phyloP scores from a whole-genome alignment of 169 alveolate species.

The Eimeria maxima region DNA sequence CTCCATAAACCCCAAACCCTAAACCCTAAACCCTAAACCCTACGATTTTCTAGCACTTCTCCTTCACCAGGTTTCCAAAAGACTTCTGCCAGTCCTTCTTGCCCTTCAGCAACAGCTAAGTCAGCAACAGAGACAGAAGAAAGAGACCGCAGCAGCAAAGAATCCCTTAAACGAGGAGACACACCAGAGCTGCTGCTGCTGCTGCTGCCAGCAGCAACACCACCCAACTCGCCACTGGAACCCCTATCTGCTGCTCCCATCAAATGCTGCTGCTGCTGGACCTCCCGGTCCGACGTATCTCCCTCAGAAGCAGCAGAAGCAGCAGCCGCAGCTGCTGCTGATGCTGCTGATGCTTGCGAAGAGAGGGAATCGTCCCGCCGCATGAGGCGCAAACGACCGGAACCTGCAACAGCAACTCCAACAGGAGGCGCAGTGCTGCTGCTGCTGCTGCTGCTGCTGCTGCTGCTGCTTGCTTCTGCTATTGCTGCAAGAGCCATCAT shows the following conservation, averaged over 20 bases:
- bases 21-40: conserved; percentile 61
- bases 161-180: conserved; percentile 23
- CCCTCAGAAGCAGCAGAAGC: too few species aligned
- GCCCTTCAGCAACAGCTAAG: neutral
- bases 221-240: neutral
- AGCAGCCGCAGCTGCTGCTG: conserved; percentile 26
- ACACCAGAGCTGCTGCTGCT: conserved; percentile 29
- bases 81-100: conserved; percentile 23
- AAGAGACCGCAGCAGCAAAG: conserved; percentile 9
- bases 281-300: neutral
- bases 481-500: neutral
- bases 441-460: too few species aligned
- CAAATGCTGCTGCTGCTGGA: neutral
- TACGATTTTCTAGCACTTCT: neutral
- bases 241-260: neutral
- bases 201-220: neutral
- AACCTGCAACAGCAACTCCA: neutral
- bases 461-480: conserved; percentile 31
- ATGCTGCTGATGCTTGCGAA: conserved; percentile 1
- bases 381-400: conserved; percentile 24
- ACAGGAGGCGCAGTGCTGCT: neutral
- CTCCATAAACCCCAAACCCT: conserved; percentile 48
- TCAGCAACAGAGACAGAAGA: neutral
- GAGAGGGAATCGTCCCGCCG: conserved; percentile 13
- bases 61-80: neutral